Evolutionary conservation across 306 rosid species (phyloP), one percentile per base, ranked within the genome.

Genomic region (Dalbergia cochinchinensis): DNA sequence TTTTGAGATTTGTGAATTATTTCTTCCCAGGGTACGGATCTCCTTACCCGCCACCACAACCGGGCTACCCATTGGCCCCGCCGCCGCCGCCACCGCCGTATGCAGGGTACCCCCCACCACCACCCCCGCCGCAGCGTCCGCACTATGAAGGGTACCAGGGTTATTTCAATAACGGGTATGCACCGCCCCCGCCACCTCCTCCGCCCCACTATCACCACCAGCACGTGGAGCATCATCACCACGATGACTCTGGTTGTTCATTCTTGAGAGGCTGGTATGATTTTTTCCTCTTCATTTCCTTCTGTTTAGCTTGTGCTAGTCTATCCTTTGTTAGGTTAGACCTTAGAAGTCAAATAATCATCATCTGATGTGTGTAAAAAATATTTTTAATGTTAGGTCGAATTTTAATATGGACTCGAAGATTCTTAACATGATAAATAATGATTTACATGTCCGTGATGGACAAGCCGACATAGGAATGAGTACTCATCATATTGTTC

Each of bases 251-350:
- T 39, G 91, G 80, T 7, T 92, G 78, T 26, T 87, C 96, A 0
- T 82, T 89, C 82, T 79, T 94, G 41, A 78, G 73, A 18, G 96
- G 96, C 89, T 94, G 97, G 98, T 94, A 82, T 4, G 83, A 4
- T 71, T 37, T 7, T 9, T 47, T 31, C 22, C 5, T 68, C 12
- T 11, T 67, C 0, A 0, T 45, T 44, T 1, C 11, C 4, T 4
- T 18, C 48, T 31, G n/a, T 44, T 57, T 18, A 57, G 54, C 4
- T 15, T 48, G 54, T 12, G 54, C 0, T 48, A 11, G 15, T 11
- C 15, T 48, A 48, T 48, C 0, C 0, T 6, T 15, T 5, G 15
- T 5, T 51, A 15, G 53, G 12, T 12, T 47, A 0, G 10, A 8
- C 2, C 47, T 42, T 42, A 42, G 9, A 42, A 42, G 41, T 37